A percentile compares a stretch with the other conserved stretches of the same genome.
Conservation (phyloP, 306 rosid species). For the Cucurbita maxima region DNA sequence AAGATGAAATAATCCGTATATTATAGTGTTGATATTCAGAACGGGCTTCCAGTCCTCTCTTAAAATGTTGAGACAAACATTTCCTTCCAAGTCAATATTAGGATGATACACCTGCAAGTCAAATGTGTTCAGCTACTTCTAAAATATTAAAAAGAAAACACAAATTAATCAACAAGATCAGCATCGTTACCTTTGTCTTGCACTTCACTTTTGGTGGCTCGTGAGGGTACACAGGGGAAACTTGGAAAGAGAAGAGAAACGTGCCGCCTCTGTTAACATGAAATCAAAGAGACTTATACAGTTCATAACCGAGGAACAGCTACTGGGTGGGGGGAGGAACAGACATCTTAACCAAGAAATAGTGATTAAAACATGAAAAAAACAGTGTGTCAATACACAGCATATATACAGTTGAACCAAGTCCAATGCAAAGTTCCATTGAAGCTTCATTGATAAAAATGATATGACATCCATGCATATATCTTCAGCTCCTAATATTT, state of each 20-base stretch:
- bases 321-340: not conserved
- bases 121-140: not conserved
- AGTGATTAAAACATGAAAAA: not conserved
- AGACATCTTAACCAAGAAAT: not conserved
- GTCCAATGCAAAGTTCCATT: not conserved
- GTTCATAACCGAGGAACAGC: not conserved
- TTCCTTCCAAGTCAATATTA: slow-evolving; percentile 58
- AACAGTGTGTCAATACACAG: not conserved
- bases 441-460: not conserved
- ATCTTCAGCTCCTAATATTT: not conserved
- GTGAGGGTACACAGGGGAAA: slow-evolving; percentile 41
- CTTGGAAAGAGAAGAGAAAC: slow-evolving; percentile 38
- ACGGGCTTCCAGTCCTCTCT: slow-evolving; percentile 57
- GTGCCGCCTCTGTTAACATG: slow-evolving; percentile 31
- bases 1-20: slow-evolving; percentile 38
- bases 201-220: slow-evolving; percentile 59
- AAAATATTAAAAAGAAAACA: not conserved
- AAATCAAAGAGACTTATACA: not conserved
- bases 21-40: slow-evolving; percentile 30
- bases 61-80: slow-evolving; percentile 46
- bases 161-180: not conserved
- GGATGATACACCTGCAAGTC: slow-evolving; percentile 51
- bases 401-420: not conserved
- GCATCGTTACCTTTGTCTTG: slow-evolving; percentile 37
- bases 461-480: not conserved